Evolutionary conservation across 768 basidiomycete species (phyloP).

Genomic region (Leccinum barrowsii): DNA sequence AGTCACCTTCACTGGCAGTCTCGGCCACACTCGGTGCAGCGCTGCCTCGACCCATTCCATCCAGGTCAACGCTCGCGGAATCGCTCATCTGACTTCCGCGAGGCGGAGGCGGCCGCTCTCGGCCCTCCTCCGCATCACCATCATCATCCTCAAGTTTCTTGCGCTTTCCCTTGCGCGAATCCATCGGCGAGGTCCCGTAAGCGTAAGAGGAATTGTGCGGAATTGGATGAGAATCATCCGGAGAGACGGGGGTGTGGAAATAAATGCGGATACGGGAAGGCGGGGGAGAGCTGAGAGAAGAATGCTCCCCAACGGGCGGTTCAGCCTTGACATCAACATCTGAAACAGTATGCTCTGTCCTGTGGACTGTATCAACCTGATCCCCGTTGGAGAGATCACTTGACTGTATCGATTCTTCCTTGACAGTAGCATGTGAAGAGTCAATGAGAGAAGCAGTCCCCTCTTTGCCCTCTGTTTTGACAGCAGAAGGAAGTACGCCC

Average conservation of each 20-base stretch:
- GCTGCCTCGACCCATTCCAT: conserved; percentile 56
- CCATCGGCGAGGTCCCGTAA: conserved; percentile 43
- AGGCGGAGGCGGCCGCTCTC: conserved; percentile 62
- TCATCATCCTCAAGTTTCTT: conserved; percentile 91
- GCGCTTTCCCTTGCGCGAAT: conserved; percentile 74
- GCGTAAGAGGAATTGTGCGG: conserved; percentile 52
- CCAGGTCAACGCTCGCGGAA: conserved; percentile 51
- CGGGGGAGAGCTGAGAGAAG: conserved; percentile 41
- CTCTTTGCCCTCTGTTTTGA: conserved; percentile 38
- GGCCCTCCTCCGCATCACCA: conserved; percentile 70
- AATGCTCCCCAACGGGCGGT: conserved; percentile 26
- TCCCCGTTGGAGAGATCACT: conserved; percentile 20
- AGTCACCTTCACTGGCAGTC: conserved; percentile 67
- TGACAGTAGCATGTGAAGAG: conserved; percentile 30
- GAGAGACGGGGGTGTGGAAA: conserved; percentile 85
- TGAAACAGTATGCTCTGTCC: conserved; percentile 18
- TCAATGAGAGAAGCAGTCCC: conserved; percentile 30
- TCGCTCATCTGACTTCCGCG: conserved; percentile 46
- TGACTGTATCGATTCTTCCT: conserved; percentile 29
- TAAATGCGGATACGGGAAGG: conserved; percentile 87
- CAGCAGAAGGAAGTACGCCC: conserved; percentile 54
- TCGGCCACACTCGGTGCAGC: conserved; percentile 64
- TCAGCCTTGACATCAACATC: conserved; percentile 35
- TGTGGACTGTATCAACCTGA: conserved; percentile 15
- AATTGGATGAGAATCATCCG: conserved; percentile 76